phyloP scores from a whole-genome alignment of 805 yeast genomes.

The Yamadazyma kitorensis region DNA sequence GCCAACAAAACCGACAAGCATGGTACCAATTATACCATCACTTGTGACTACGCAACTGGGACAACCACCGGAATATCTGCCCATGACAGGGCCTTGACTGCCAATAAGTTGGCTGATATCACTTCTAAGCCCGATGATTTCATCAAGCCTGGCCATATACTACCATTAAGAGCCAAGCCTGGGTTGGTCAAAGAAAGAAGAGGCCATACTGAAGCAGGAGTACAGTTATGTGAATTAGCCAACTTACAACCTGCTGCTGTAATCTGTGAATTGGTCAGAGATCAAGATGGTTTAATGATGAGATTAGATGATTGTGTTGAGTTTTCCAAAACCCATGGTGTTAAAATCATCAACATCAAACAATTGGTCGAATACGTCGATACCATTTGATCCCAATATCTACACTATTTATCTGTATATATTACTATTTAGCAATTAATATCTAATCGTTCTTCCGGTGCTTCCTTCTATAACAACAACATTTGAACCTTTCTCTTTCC shows the following conservation, averaged over 20 bases:
- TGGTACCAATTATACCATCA: slow-evolving; percentile 94
- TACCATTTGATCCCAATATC: background rate
- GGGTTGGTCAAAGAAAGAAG: slow-evolving; percentile 79
- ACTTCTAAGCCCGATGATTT: slow-evolving; percentile 59
- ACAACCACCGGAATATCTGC: slow-evolving; percentile 98
- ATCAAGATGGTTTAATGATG: slow-evolving; percentile 94
- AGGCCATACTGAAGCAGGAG: slow-evolving; percentile 98
- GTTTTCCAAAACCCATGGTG: slow-evolving; percentile 58
- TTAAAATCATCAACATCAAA: slow-evolving; percentile 78
- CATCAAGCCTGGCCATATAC: slow-evolving; percentile 89
- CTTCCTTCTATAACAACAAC: slow-evolving; percentile 7
- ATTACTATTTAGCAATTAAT: background rate
- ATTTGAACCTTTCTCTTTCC: slow-evolving; percentile 85
- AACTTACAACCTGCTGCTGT: slow-evolving; percentile 84
- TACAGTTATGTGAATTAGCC: slow-evolving; percentile 75
- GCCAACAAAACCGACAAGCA: slow-evolving; percentile 71
- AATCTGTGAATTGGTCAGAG: slow-evolving; percentile 91
- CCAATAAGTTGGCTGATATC: slow-evolving; percentile 64
- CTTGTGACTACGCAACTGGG: slow-evolving; percentile 81
- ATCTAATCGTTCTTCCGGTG: no score
- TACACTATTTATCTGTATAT: no score
- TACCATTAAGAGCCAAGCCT: slow-evolving; percentile 87
- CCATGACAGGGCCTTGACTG: slow-evolving; percentile 86
- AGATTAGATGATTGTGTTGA: slow-evolving; percentile 79
- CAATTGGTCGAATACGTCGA: slow-evolving; percentile 48